These are phyloP conservation scores for Macrolepiota albuminosa DNA, from an alignment of 768 basidiomycete species.

Conservation along the genomic window DNA sequence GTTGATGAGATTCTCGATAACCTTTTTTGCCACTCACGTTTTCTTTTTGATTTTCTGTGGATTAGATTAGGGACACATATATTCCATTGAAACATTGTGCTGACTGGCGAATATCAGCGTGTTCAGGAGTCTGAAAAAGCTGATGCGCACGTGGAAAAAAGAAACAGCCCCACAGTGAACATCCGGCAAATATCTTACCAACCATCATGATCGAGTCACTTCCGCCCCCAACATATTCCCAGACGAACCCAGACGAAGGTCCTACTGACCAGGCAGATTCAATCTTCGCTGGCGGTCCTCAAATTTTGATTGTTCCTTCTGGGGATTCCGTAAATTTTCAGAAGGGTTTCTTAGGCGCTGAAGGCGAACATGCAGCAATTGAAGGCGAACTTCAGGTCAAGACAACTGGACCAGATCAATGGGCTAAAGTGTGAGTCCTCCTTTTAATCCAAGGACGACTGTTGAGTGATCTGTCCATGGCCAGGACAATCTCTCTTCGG, in stretches of 20 bases:
- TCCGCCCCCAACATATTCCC: slow-evolving; percentile 62
- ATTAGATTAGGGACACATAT: too few relatives aligned
- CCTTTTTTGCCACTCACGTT: too few relatives aligned
- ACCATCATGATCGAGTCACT: slow-evolving; percentile 35
- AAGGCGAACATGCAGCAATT: slow-evolving; percentile 76
- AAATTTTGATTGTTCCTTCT: slow-evolving; percentile 73
- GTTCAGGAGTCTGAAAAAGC: too few relatives aligned
- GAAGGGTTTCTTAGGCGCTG: slow-evolving; percentile 80
- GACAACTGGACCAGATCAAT: slow-evolving; percentile 50
- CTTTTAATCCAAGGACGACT: slow-evolving; percentile 6
- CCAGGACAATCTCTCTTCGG: slow-evolving; percentile 61
- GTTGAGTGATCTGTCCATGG: slow-evolving; percentile 7
- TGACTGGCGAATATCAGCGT: too few relatives aligned
- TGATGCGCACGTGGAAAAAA: background rate
- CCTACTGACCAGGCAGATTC: slow-evolving; percentile 17
- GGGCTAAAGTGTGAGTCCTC: slow-evolving; percentile 65
- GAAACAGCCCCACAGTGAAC: too few relatives aligned
- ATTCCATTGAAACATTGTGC: too few relatives aligned
- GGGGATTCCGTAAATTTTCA: slow-evolving; percentile 74
- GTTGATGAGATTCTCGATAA: too few relatives aligned
- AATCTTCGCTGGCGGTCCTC: slow-evolving; percentile 32
- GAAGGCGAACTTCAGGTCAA: slow-evolving; percentile 89
- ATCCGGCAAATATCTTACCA: background rate
- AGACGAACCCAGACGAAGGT: slow-evolving; percentile 30
- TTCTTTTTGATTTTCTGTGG: too few relatives aligned